Conservation (phyloP, 352 stramenopile species). For the Aphanomyces cochlioides region DNA sequence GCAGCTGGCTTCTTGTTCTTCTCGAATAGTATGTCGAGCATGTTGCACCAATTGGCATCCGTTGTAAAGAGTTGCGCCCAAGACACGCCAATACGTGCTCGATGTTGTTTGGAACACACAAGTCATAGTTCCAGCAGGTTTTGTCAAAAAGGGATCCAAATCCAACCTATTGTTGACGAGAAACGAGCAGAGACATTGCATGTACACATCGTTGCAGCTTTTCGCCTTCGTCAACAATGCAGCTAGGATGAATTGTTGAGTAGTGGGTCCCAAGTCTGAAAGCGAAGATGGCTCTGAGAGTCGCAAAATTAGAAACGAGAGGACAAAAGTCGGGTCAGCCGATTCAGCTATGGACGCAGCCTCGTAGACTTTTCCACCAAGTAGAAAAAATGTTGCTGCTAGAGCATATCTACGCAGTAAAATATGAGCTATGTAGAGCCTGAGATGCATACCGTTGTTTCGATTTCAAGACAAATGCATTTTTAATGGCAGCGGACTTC, state of each 20-base stretch:
- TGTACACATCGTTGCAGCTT: constrained; percentile 64
- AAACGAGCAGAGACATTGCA: constrained; percentile 71
- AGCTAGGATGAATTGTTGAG: constrained; percentile 47
- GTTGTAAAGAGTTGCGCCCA: constrained; percentile 64
- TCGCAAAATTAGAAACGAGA: constrained; percentile 76
- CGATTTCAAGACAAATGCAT: constrained; percentile 83
- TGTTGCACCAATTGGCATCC: constrained; percentile 47
- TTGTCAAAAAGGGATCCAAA: constrained; percentile 49
- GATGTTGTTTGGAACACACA: constrained; percentile 48
- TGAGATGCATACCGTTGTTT: constrained; percentile 61
- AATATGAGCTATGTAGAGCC: background rate
- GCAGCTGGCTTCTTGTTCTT: background rate
- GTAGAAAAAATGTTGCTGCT: constrained; percentile 77
- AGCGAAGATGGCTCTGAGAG: constrained; percentile 46
- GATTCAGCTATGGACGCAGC: constrained; percentile 70
- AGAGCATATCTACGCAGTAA: constrained; percentile 36
- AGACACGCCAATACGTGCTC: constrained; percentile 62
- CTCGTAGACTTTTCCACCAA: constrained; percentile 73
- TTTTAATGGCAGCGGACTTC: constrained; percentile 88
- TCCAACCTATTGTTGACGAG: constrained; percentile 46
- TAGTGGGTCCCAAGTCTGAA: background rate
- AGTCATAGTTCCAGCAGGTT: constrained; percentile 48
- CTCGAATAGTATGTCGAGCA: background rate
- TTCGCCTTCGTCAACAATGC: constrained; percentile 49
- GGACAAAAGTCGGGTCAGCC: constrained; percentile 63